phyloP scores from a whole-genome alignment of 345 rosid species.

The Eucalyptus sideroxylon region DNA sequence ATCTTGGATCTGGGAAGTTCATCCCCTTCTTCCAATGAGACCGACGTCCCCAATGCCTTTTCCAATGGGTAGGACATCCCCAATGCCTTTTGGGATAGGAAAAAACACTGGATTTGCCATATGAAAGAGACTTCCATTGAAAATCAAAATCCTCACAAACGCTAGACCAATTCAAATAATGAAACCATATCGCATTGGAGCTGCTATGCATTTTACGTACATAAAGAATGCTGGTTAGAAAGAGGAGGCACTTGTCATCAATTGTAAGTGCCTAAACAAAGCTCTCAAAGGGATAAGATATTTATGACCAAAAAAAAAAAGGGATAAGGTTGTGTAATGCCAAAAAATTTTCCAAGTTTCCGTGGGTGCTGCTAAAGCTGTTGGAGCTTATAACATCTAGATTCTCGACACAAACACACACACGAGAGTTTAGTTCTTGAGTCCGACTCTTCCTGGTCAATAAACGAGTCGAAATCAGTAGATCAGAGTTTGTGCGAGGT shows the following conservation, averaged over 20 bases:
- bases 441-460: background rate
- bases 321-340: background rate
- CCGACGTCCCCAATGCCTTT: too few relatives aligned
- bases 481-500: background rate
- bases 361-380: background rate
- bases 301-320: too few relatives aligned
- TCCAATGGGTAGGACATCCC: too few relatives aligned
- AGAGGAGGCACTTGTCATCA: background rate
- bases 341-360: background rate
- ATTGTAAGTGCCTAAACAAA: background rate
- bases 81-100: too few relatives aligned
- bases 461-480: background rate
- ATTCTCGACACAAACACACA: background rate
- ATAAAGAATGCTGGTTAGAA: background rate
- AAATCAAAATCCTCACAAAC: too few relatives aligned
- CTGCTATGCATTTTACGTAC: background rate
- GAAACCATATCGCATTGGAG: background rate
- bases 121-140: background rate
- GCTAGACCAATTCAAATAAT: background rate
- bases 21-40: background rate
- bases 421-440: background rate
- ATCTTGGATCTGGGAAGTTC: background rate
- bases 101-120: background rate
- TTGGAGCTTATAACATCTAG: background rate
- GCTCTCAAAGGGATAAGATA: background rate